Evolutionary conservation across 2,329 filamentous ascomycete genomes (phyloP), one percentile per base, ranked within the genome.

Genomic region (Penicillium decumbens): DNA sequence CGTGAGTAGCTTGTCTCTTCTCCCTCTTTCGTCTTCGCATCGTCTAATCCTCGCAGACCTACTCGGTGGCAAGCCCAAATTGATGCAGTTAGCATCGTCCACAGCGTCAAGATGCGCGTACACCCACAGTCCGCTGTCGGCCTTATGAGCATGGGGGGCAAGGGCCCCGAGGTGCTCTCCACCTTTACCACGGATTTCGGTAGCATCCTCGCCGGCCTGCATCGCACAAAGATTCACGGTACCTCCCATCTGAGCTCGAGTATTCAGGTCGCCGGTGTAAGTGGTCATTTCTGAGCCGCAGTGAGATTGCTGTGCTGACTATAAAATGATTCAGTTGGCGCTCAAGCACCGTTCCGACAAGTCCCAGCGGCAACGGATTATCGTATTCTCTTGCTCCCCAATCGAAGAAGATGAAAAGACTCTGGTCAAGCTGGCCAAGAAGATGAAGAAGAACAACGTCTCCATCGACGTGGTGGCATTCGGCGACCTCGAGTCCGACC

Each of bases 291-390:
- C 18, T 12, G 35, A 37, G 15, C 18, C 15, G 18, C 6, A 8
- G 6, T 13, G 7, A 18, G 12, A 37, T 37, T 23, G 20, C 18
- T 8, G 18, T 40, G 61, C 45, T 41, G 33, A 30, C 27, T 6
- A 9, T 8, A 38, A 32, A 32, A 45, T 25, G 37, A 28, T 54
- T 58, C 66, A 96, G 91, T 82, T 98, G 64, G 93, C 93, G 35
- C 81, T 98, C 64, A 97, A 97, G 77, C 93, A 98, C 75, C 86
- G 93, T 65, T 91, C 95, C 75, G 97, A 98, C 77, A 95, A 95
- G 74, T 89, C 89, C 42, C 93, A 97, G 75, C 84, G 89, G 62
- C 91, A 95, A 79, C 88, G 93, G 60, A 95, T 98, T 78, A 87
- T 98, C 73, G 90, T 95, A 53, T 96, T 98, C 72, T 87, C 91